Percentiles rank a stretch among this genome's conserved stretches.
Evolutionary conservation across 2,329 filamentous ascomycete species (phyloP).

Genomic region (Stagonosporopsis tanaceti): DNA sequence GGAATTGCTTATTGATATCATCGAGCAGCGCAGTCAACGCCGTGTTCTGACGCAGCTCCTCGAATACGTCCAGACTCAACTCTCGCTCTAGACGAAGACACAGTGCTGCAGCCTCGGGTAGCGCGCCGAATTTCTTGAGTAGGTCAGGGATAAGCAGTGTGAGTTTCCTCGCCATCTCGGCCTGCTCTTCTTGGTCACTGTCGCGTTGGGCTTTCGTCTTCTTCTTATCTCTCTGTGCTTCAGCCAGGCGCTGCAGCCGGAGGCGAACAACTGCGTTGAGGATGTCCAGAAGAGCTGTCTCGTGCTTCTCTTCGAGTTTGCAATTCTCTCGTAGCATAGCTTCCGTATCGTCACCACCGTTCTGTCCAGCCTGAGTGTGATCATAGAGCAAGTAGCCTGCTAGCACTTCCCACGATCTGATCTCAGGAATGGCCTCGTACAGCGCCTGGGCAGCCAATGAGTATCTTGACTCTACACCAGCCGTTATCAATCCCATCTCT

Average conservation of each 20-base stretch:
- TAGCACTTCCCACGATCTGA: conserved; percentile 86
- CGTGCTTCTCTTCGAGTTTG: conserved; percentile 77
- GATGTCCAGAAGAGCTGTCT: conserved; percentile 85
- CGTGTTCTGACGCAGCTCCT: conserved; percentile 86
- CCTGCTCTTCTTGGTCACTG: conserved; percentile 75
- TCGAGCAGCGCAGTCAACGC: conserved; percentile 83
- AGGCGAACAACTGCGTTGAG: conserved; percentile 83
- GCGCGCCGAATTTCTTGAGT: conserved; percentile 91
- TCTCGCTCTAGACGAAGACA: conserved; percentile 87
- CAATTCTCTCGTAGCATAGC: conserved; percentile 73
- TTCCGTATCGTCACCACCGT: conserved; percentile 67
- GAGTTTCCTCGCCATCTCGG: conserved; percentile 79
- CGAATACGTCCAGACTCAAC: conserved; percentile 86
- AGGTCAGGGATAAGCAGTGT: conserved; percentile 82
- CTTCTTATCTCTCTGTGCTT: conserved; percentile 66
- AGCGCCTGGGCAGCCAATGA: conserved; percentile 85
- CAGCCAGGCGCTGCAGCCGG: conserved; percentile 70
- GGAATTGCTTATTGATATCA: conserved; percentile 93
- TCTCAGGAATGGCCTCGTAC: conserved; percentile 80
- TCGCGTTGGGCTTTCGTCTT: conserved; percentile 63
- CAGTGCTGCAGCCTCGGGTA: conserved; percentile 82
- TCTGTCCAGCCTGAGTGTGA: conserved; percentile 69
- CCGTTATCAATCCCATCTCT: conserved; percentile 62
- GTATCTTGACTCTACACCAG: conserved; percentile 79
- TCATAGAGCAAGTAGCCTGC: conserved; percentile 93